Evolutionary conservation across 2,329 filamentous ascomycete species (phyloP).

Genomic region (Colletotrichum sp.): DNA sequence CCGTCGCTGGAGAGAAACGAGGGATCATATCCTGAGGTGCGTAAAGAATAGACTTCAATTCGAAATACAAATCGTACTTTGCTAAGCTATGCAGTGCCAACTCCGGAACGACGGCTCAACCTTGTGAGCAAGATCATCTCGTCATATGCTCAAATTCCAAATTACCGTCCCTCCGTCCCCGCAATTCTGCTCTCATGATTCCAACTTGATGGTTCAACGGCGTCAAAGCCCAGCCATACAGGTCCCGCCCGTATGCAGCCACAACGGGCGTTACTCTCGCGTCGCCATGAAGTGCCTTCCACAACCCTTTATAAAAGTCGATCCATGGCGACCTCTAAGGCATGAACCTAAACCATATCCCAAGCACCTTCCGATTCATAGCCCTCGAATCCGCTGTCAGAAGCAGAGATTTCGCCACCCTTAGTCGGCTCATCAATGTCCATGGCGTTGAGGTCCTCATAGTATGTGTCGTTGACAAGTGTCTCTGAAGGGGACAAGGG

Average conservation of each 20-base stretch:
- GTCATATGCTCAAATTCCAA: background rate
- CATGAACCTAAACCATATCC: background rate
- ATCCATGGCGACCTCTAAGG: background rate
- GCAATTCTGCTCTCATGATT: background rate
- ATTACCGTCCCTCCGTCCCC: background rate
- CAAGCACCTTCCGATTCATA: background rate
- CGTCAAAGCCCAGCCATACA: background rate
- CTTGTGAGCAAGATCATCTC: background rate
- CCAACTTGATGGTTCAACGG: background rate
- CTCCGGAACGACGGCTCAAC: background rate
- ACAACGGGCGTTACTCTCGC: background rate
- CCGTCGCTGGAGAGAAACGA: rapidly evolving
- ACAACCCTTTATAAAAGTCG: rapidly evolving
- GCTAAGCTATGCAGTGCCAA: background rate
- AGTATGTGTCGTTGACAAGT: background rate
- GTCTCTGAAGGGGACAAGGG: background rate
- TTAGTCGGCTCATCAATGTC: background rate
- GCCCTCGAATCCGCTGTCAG: background rate
- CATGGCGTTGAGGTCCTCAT: background rate
- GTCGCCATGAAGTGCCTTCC: background rate
- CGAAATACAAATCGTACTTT: background rate
- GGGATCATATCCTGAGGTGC: rapidly evolving
- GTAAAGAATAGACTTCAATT: background rate
- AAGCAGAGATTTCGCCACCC: background rate
- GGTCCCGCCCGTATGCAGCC: background rate